Conservation (phyloP, 1,284 basidiomycete species). For the Agroathelia rolfsii region DNA sequence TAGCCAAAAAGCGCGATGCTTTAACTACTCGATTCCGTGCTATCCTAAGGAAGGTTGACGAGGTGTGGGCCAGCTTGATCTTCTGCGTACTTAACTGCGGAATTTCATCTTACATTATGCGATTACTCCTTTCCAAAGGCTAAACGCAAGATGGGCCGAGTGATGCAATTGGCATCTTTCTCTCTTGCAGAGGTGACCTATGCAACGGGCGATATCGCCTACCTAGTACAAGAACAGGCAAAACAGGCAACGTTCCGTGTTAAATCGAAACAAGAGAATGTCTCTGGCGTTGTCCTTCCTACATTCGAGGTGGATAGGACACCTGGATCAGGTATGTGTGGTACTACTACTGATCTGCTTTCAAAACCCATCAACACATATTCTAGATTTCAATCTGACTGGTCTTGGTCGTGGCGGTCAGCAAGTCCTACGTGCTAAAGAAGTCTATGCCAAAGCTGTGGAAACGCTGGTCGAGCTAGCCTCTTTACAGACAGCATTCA, state of each 20-base stretch:
- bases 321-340: conserved; percentile 60
- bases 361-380: conserved; percentile 2
- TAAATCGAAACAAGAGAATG: conserved; percentile 95
- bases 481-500: conserved; percentile 95
- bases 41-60: conserved; percentile 88
- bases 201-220: conserved; percentile 94
- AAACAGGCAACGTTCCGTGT: conserved; percentile 91
- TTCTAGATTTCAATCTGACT: conserved; percentile 90
- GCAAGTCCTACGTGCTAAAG: conserved; percentile 87
- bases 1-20: conserved; percentile 97
- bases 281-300: conserved; percentile 94
- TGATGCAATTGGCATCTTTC: conserved; percentile 98
- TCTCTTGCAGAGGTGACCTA: conserved; percentile 98
- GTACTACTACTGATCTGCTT: conserved; percentile 1
- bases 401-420: conserved; percentile 96
- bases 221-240: conserved; percentile 87
- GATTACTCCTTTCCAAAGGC: conserved; percentile 58
- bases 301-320: conserved; percentile 89
- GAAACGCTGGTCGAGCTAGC: conserved; percentile 96
- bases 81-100: too few relatives aligned
- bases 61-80: conserved; percentile 39
- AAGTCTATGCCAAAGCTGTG: conserved; percentile 95
- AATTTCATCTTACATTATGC: too few relatives aligned
- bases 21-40: conserved; percentile 87
- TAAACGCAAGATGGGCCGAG: conserved; percentile 97